Evolutionary conservation across 768 basidiomycete species (phyloP), one percentile per base, ranked within the genome.

Genomic region (Inosperma sp.): DNA sequence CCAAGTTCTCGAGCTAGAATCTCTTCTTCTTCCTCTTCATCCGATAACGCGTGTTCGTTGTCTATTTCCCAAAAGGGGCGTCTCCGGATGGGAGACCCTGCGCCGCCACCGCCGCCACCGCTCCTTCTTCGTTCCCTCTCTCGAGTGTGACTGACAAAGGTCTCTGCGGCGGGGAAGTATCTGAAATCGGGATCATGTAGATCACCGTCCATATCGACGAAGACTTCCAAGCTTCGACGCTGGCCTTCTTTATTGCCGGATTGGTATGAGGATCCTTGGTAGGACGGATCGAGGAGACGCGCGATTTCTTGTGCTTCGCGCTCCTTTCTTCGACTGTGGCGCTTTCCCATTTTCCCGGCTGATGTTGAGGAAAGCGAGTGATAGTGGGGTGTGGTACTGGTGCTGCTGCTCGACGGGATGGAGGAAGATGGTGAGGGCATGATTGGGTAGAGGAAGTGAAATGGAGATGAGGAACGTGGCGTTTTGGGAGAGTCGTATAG

Each of bases 131-230:
- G 31, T 19, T 43, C 22, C n/a, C 5, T 33, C 5, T 30, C 49
- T 41, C n/a, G 29, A 4, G 49, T 35, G 7, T 42, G 49, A 35
- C 41, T 44, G 2, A 22, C 22, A 30, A 51, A 51, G 16, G 43
- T 36, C 30, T 45, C 50, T 0, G 50, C 50, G 5, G 43, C 43
- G 14, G 53, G 53, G 19, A 54, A 54, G 30, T 54, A 54, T 2
- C 53, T 29, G 36, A 54, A 54, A 36, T 51, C 53, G n/a, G 53
- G 53, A 51, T 54, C 53, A 22, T 54, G 53, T 7, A 54, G 43
- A 33, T 51, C 53, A 8, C 49, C 53, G 14, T 49, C 48, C 0
- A 36, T 42, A 23, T 54, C 53, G 16, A 54, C 36, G 16, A 40
- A 51, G 6, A 50, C 53, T 17, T 54, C 48, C n/a, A 51, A 36